Conservation (phyloP, 169 alveolate genomes). For the Plasmodium gaboni region DNA sequence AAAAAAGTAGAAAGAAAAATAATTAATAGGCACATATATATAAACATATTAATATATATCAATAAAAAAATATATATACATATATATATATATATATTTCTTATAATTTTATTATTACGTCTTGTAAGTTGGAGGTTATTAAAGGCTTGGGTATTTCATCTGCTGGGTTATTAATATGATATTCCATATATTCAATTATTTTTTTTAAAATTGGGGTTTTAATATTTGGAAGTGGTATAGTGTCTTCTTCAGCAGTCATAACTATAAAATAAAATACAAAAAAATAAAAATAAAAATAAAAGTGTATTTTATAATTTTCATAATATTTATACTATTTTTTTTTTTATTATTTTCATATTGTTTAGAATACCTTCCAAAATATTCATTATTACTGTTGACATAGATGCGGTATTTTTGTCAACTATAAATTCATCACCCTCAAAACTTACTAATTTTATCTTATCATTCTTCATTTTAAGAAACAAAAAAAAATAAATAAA, state of each 20-base stretch:
- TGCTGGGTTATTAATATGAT: conserved; percentile 93
- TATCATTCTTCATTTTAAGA: conserved; percentile 71
- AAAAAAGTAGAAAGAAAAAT: too few species aligned
- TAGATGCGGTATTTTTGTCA: conserved; percentile 90
- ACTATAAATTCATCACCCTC: conserved; percentile 94
- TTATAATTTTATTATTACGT: conserved; percentile 64
- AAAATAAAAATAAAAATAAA: neutral
- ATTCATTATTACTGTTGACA: conserved; percentile 91
- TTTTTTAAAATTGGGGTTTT: conserved; percentile 90
- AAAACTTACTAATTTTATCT: conserved; percentile 88
- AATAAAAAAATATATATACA: neutral
- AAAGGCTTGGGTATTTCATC: conserved; percentile 96
- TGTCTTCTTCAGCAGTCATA: conserved; percentile 87
- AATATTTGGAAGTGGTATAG: conserved; percentile 95
- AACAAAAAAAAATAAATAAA: neutral
- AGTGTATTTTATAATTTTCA: conserved; percentile 33
- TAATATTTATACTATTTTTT: neutral
- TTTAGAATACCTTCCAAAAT: conserved; percentile 90
- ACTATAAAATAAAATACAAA: conserved; percentile 9
- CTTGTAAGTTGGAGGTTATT: conserved; percentile 88
- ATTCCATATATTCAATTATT: conserved; percentile 93
- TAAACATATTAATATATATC: neutral
- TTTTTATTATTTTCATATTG: conserved; percentile 3
- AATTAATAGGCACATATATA: neutral
- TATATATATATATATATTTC: neutral